Evolutionary conservation across 1,284 basidiomycete species (phyloP), one percentile per base, ranked within the genome.

Genomic region (Sanguinoderma infundibulare): DNA sequence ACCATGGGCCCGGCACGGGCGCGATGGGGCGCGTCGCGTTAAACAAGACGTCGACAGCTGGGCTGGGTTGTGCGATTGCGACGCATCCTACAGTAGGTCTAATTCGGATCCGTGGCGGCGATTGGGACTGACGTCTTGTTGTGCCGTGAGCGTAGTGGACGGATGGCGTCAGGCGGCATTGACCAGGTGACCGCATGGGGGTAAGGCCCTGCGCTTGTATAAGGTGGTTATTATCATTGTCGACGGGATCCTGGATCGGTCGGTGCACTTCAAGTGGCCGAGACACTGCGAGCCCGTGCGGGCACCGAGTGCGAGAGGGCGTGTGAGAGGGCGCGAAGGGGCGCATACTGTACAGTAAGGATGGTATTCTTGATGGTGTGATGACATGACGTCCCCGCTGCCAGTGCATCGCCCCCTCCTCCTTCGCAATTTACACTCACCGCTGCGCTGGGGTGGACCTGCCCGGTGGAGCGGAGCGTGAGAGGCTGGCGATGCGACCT

Each of bases 341-440:
- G 7, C 5, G 22, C 14, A 22, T n/a, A n/a, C n/a, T n/a, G n/a
- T n/a, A n/a, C n/a, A n/a, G n/a, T n/a, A n/a, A n/a, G n/a, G n/a
- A n/a, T 15, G 26, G 7, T 36, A 46, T 58, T 20, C 26, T 20
- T 20, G 34, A 53, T 53, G 57, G 24, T 42, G 22, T 59, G 51
- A 49, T 53, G 57, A 32, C 51, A 30, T 59, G 51, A 49, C 42
- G 50, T 57, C 38, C 39, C 38, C n/a, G n/a, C n/a, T n/a, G n/a
- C n/a, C n/a, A 26, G 10, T 47, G 56, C 56, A 52, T 50, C 40
- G 51, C 51, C 44, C 39, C 51, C 42, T 17, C 14, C 17, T 47
- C 28, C 30, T 7, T 46, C 32, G 34, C 26, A 47, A 53, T 59
- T 52, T 53, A 47, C 42, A 49, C 40, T 47, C 51, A 53, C 57